A percentile compares a stretch with the other conserved stretches of the same genome.
Conservation (phyloP, 768 basidiomycete genomes). For the Chlorophyllum brunneum region DNA sequence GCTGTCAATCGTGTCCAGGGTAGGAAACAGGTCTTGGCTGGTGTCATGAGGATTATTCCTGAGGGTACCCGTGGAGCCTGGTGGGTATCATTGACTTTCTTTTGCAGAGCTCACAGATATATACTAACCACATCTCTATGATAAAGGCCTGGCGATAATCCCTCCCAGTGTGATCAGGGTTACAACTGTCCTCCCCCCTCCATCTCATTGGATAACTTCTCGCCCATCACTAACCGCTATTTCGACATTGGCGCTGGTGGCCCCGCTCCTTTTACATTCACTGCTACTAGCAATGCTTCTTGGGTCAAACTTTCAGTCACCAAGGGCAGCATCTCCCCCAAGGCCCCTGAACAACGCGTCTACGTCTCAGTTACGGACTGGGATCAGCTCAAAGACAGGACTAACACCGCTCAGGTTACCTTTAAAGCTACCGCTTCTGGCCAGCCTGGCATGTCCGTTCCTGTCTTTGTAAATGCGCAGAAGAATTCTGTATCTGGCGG, state of each 20-base stretch:
- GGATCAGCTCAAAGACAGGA: constrained; percentile 39
- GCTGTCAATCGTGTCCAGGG: constrained; percentile 45
- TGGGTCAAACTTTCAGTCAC: constrained; percentile 50
- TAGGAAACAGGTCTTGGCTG: constrained; percentile 53
- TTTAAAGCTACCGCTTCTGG: constrained; percentile 43
- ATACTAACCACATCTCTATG: neutral
- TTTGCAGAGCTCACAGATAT: neutral
- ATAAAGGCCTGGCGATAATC: constrained; percentile 63
- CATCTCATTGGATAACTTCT: constrained; percentile 53
- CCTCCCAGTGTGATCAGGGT: constrained; percentile 46
- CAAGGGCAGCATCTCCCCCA: constrained; percentile 45
- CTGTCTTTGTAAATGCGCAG: constrained; percentile 31
- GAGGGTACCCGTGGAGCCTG: constrained; percentile 62
- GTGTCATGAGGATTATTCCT: constrained; percentile 60
- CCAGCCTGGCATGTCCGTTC: constrained; percentile 31
- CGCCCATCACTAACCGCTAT: constrained; percentile 48
- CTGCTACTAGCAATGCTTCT: constrained; percentile 39
- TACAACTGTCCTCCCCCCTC: constrained; percentile 49
- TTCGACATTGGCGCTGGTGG: constrained; percentile 63
- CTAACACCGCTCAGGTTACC: constrained; percentile 34
- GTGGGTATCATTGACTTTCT: constrained; percentile 24
- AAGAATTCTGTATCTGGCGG: constrained; percentile 34
- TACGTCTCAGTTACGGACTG: constrained; percentile 54
- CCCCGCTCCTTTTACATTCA: constrained; percentile 53
- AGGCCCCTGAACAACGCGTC: constrained; percentile 47